Evolutionary conservation across 805 yeast species (phyloP).

Genomic region (Hanseniaspora jakobsenii): DNA sequence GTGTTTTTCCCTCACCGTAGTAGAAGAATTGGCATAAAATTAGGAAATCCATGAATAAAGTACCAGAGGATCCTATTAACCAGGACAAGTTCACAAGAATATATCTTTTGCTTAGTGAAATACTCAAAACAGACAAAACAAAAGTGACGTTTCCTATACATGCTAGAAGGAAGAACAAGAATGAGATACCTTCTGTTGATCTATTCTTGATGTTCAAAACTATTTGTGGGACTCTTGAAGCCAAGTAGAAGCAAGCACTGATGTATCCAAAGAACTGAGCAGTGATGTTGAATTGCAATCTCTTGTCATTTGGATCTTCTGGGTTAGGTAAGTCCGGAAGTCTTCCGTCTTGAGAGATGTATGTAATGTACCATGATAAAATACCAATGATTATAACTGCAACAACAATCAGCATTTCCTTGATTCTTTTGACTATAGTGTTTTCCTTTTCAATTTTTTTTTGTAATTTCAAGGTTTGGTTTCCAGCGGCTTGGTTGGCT

Average conservation of each 20-base stretch:
- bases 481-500: no score
- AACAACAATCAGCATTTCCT: constrained; percentile 41
- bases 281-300: constrained; percentile 51
- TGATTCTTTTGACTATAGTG: constrained; percentile 20
- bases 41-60: constrained; percentile 67
- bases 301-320: constrained; percentile 21
- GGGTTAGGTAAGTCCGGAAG: constrained; percentile 29
- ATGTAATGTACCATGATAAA: constrained; percentile 74
- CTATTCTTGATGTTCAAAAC: constrained; percentile 72
- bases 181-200: constrained; percentile 89
- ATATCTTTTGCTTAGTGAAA: constrained; percentile 58
- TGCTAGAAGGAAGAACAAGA: constrained; percentile 87
- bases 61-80: constrained; percentile 86
- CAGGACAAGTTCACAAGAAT: constrained; percentile 76
- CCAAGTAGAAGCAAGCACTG: constrained; percentile 64
- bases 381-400: constrained; percentile 68
- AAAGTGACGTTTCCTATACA: constrained; percentile 88
- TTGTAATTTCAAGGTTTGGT: constrained; percentile 2
- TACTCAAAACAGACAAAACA: constrained; percentile 70
- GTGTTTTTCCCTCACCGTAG: constrained; percentile 33
- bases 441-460: constrained; percentile 20
- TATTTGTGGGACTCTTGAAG: constrained; percentile 89
- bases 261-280: constrained; percentile 82
- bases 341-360: constrained; percentile 20
- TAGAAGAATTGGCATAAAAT: constrained; percentile 78